These are phyloP conservation scores for Bothriochloa decipiens DNA, from an alignment of 176 grass and related monocot species.

Conservation along the genomic window DNA sequence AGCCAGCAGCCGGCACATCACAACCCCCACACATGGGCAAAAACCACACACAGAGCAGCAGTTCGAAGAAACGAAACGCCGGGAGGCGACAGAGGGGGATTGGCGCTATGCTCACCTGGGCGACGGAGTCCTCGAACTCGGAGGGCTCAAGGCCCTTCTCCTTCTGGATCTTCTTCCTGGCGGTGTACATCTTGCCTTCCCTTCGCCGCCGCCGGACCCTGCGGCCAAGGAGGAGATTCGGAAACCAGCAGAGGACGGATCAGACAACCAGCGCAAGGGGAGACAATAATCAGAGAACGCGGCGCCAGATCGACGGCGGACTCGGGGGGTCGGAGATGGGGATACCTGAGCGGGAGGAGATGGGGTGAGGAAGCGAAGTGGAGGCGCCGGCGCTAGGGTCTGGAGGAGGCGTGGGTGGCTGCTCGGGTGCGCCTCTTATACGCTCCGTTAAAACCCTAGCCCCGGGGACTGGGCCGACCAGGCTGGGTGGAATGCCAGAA, in stretches of 20 bases:
- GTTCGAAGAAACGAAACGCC: not conserved
- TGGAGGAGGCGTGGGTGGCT: not conserved
- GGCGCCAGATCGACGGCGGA: not conserved
- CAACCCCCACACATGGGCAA: not conserved
- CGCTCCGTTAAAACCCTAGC: constrained; percentile 28
- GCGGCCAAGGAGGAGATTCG: not conserved
- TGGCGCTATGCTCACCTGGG: constrained; percentile 55
- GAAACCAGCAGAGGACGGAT: not conserved
- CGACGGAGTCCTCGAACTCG: constrained; percentile 91
- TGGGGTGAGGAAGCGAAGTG: constrained; percentile 22
- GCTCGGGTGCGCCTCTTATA: constrained; percentile 33
- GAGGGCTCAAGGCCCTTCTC: constrained; percentile 89
- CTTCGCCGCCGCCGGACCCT: constrained; percentile 44
- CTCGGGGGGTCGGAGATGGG: not conserved
- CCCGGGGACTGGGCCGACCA: not conserved
- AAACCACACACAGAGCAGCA: not conserved
- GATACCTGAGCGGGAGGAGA: constrained; percentile 46
- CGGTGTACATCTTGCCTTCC: constrained; percentile 81
- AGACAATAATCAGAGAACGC: not conserved
- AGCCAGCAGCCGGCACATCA: not conserved
- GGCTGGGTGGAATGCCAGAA: not conserved
- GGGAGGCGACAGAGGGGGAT: not conserved
- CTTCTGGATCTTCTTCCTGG: constrained; percentile 97
- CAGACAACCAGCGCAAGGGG: not conserved
- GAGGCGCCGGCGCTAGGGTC: constrained; percentile 58